Conservation (phyloP, 2,329 filamentous ascomycete species). For the Hirsutella minnesotensis region DNA sequence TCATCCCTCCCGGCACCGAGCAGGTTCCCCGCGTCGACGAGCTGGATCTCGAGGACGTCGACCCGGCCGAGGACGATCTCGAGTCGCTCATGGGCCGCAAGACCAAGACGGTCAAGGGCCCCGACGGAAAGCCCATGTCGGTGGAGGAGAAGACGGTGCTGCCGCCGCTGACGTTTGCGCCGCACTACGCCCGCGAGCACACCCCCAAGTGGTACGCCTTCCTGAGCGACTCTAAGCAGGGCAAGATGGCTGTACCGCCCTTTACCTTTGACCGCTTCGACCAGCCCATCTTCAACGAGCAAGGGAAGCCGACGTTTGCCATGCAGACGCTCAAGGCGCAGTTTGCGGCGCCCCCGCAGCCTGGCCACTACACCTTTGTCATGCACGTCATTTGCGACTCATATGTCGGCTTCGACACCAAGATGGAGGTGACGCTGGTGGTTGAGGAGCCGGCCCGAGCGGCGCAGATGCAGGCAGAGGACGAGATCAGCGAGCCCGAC, state of each 20-base stretch:
- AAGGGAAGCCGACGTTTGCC: conserved; percentile 80
- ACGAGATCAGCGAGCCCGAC: conserved; percentile 95
- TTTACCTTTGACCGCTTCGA: conserved; percentile 94
- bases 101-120: conserved; percentile 53
- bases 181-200: conserved; percentile 81
- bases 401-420: conserved; percentile 88
- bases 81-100: conserved; percentile 73
- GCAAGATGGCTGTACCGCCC: conserved; percentile 90
- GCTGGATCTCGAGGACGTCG: conserved; percentile 76
- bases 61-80: conserved; percentile 85
- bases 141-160: conserved; percentile 55
- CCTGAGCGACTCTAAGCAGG: conserved; percentile 85
- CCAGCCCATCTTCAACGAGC: conserved; percentile 69
- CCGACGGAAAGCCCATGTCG: conserved; percentile 41
- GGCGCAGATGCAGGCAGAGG: conserved; percentile 67
- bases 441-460: conserved; percentile 87
- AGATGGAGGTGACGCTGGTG: conserved; percentile 77
- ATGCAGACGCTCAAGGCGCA: conserved; percentile 96
- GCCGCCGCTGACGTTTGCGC: conserved; percentile 79
- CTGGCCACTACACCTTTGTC: conserved; percentile 87
- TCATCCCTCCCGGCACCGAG: conserved; percentile 75
- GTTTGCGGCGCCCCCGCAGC: conserved; percentile 86
- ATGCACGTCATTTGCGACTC: conserved; percentile 91
- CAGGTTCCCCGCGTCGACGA: conserved; percentile 65
- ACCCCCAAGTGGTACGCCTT: conserved; percentile 91